Percentiles rank a stretch among this genome's conserved stretches.
phyloP scores from a whole-genome alignment of 164 flowering plant species.

The Houttuynia cordata region DNA sequence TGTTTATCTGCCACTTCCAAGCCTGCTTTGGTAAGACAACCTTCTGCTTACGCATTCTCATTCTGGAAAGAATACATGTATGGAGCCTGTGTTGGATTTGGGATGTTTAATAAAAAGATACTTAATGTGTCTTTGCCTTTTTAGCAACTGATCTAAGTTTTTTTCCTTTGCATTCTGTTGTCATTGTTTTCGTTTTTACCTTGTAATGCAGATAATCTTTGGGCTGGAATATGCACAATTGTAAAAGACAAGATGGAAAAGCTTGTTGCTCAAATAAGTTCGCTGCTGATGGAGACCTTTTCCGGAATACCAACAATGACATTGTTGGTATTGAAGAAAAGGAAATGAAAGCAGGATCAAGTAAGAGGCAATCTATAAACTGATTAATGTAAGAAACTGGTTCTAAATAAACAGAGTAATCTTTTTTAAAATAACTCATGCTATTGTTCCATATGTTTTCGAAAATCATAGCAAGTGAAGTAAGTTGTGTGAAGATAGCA shows the following conservation, averaged over 20 bases:
- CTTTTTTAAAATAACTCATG: too few species aligned
- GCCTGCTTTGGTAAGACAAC: constrained; percentile 39
- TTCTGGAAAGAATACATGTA: neutral
- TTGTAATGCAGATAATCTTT: constrained; percentile 47
- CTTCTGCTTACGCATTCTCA: neutral
- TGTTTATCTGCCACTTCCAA: constrained; percentile 26
- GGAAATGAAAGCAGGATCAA: constrained; percentile 4
- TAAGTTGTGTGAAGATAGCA: too few species aligned
- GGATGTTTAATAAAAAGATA: neutral
- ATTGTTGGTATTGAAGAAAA: constrained; percentile 1
- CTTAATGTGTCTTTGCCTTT: neutral
- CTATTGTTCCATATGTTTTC: too few species aligned
- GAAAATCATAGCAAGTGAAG: too few species aligned
- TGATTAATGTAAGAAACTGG: too few species aligned
- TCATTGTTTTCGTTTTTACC: too few species aligned
- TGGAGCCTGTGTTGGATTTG: neutral
- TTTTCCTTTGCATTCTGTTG: neutral
- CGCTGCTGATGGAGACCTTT: constrained; percentile 14
- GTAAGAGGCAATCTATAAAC: too few species aligned
- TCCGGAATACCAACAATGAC: neutral
- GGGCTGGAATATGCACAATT: constrained; percentile 65
- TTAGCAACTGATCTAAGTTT: neutral
- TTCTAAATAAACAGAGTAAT: too few species aligned
- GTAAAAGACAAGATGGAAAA: constrained; percentile 9
- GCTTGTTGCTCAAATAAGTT: constrained; percentile 10